Conservation (phyloP, 768 basidiomycete genomes). For the Xerocomellus chrysenteron region DNA sequence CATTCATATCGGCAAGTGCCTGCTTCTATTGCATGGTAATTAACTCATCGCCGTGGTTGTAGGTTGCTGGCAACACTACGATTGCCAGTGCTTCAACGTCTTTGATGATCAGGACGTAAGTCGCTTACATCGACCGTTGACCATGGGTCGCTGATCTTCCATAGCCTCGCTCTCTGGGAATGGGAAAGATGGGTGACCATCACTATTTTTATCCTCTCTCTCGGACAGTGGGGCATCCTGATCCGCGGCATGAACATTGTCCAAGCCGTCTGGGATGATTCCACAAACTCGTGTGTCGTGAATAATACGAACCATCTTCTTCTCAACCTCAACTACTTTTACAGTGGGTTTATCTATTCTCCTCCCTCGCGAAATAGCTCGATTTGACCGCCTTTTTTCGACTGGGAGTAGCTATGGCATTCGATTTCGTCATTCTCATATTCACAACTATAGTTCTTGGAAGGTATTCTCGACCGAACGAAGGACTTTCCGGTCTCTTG, state of each 20-base stretch:
- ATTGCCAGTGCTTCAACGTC: constrained; percentile 43
- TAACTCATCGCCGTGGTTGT: constrained; percentile 1
- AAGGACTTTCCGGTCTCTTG: constrained; percentile 61
- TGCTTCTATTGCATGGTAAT: not conserved
- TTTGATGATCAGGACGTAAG: constrained; percentile 67
- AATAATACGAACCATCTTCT: constrained; percentile 51
- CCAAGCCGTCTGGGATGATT: constrained; percentile 50
- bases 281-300: constrained; percentile 47
- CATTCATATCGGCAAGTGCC: constrained; percentile 60
- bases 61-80: constrained; percentile 29
- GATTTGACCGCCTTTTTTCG: not conserved
- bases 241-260: constrained; percentile 71
- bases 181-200: constrained; percentile 50
- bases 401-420: constrained; percentile 55
- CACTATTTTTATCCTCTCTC: constrained; percentile 51
- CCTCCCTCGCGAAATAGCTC: not conserved
- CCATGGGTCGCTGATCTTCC: constrained; percentile 21
- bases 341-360: constrained; percentile 46
- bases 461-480: constrained; percentile 46
- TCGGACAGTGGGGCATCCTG: constrained; percentile 65
- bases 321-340: constrained; percentile 67
- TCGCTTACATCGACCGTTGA: constrained; percentile 8
- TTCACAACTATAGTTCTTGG: constrained; percentile 56
- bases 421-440: constrained; percentile 59
- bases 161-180: constrained; percentile 70